Evolutionary conservation across 202 grass and related monocot genomes (phyloP), one percentile per base, ranked within the genome.

Genomic region (Alloteropsis angusta): DNA sequence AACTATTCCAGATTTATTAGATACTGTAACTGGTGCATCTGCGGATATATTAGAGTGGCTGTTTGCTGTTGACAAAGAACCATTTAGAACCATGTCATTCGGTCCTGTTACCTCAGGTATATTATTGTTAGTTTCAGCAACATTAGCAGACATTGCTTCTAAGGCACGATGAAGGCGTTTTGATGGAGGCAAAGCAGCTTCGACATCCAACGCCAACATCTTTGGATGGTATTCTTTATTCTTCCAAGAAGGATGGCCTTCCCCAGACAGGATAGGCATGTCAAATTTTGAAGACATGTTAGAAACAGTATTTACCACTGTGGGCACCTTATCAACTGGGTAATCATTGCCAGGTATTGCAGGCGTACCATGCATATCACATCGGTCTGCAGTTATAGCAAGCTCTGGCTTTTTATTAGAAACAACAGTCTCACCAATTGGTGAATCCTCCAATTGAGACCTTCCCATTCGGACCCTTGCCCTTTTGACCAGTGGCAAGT

Each of bases 171-270:
- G 96, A 71, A 99, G 87, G 19, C 96, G 92, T 91, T 99, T 99
- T 64, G 96, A 99, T 82, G 96, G 96, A 86, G 96, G 96, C 63
- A 99, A 93, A 78, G 96, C 96, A 80, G 96, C 87, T 92, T 99
- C 94, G 71, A 97, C 90, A 89, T 99, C 88, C 61, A 90, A 42
- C 11, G 77, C 65, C 75, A 88, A 89, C 77, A 86, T 61, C 69
- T 90, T 90, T 61, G 84, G 48, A 59, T 86, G 76, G 75, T 84
- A 84, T 53, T 80, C 85, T 66, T 93, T 93, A 54, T 77, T 69
- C 80, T 88, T 90, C 91, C 83, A 93, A 60, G 82, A 30, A 88
- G 71, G 30, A 36, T 82, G 78, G 38, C 59, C 77, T 56, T 81
- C 78, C 66, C 77, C 73, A 76, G 41, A 65, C 37, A 59, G 66